phyloP scores from a whole-genome alignment of 257 asterid species.

The Sherardia arvensis region DNA sequence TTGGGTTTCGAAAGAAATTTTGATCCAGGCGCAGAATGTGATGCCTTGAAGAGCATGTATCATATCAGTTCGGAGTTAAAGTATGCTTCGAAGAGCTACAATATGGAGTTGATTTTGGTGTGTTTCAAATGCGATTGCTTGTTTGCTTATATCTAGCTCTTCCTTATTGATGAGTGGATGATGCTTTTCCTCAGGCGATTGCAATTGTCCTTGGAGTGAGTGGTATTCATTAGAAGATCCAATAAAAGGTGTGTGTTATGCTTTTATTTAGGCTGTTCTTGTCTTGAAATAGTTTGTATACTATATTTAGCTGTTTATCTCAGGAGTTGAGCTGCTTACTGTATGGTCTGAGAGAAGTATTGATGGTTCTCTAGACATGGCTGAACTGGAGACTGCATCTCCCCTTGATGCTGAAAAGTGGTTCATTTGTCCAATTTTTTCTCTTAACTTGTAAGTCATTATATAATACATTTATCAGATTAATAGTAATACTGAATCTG shows the following conservation, averaged over 20 bases:
- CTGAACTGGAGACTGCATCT: slow-evolving; percentile 79
- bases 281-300: slow-evolving; percentile 1
- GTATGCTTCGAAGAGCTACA: slow-evolving; percentile 63
- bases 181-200: slow-evolving; percentile 50
- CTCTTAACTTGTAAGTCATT: slow-evolving; percentile 57
- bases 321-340: slow-evolving; percentile 69
- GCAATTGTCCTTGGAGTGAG: slow-evolving; percentile 88
- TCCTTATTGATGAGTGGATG: slow-evolving; percentile 6
- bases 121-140: too few species aligned
- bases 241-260: slow-evolving; percentile 43
- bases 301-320: slow-evolving; percentile 12
- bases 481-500: not conserved
- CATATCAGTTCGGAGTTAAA: slow-evolving; percentile 72
- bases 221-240: slow-evolving; percentile 96
- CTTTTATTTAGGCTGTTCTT: not conserved
- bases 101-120: slow-evolving; percentile 57
- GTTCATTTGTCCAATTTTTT: slow-evolving; percentile 59
- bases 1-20: too few species aligned
- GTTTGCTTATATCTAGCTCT: slow-evolving; percentile 10
- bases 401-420: slow-evolving; percentile 83
- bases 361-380: slow-evolving; percentile 81
- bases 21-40: slow-evolving; percentile 57
- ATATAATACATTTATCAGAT: slow-evolving; percentile 1
- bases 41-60: slow-evolving; percentile 45
- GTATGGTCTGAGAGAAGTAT: slow-evolving; percentile 65